Evolutionary conservation across 1,139 yeast species (phyloP).

Genomic region (Diutina sp.): DNA sequence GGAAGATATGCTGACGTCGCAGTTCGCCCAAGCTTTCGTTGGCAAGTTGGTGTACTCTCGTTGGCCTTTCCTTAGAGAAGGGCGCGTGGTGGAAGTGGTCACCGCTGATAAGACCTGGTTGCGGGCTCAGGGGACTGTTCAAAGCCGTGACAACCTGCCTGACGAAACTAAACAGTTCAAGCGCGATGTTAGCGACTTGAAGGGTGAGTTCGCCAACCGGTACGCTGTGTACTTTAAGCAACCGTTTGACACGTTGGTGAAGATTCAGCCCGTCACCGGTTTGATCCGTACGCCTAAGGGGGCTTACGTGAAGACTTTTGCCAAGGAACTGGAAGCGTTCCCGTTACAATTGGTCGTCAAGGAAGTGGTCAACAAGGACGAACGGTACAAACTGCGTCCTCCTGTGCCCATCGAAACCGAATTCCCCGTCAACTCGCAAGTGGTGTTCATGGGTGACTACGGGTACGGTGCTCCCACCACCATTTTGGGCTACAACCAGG

Average conservation of each 20-base stretch:
- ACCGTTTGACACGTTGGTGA: slow-evolving; percentile 43
- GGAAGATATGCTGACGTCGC: slow-evolving; percentile 34
- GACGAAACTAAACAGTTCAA: slow-evolving; percentile 34
- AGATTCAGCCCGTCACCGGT: slow-evolving; percentile 70
- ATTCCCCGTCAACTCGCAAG: slow-evolving; percentile 61
- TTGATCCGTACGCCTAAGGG: slow-evolving; percentile 59
- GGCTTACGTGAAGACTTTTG: slow-evolving; percentile 59
- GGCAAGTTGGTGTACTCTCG: slow-evolving; percentile 57
- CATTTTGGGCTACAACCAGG: slow-evolving; percentile 44
- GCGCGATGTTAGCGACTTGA: slow-evolving; percentile 29
- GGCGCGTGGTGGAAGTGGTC: slow-evolving; percentile 51
- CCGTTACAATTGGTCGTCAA: slow-evolving; percentile 78
- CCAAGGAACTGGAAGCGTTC: slow-evolving; percentile 38
- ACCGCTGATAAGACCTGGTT: slow-evolving; percentile 35
- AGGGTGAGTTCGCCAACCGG: slow-evolving; percentile 21
- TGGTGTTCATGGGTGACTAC: slow-evolving; percentile 75
- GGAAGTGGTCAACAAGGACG: slow-evolving; percentile 59
- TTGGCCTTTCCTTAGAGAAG: slow-evolving; percentile 87
- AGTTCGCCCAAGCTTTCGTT: slow-evolving; percentile 46
- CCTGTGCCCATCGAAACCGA: slow-evolving; percentile 75
- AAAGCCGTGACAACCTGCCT: slow-evolving; percentile 20
- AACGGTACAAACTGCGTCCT: slow-evolving; percentile 57
- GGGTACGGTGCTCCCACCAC: slow-evolving; percentile 83
- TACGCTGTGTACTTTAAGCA: not conserved
- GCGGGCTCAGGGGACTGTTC: slow-evolving; percentile 16